Evolutionary conservation across 1,284 basidiomycete genomes (phyloP).

Genomic region (Mycena sp.): DNA sequence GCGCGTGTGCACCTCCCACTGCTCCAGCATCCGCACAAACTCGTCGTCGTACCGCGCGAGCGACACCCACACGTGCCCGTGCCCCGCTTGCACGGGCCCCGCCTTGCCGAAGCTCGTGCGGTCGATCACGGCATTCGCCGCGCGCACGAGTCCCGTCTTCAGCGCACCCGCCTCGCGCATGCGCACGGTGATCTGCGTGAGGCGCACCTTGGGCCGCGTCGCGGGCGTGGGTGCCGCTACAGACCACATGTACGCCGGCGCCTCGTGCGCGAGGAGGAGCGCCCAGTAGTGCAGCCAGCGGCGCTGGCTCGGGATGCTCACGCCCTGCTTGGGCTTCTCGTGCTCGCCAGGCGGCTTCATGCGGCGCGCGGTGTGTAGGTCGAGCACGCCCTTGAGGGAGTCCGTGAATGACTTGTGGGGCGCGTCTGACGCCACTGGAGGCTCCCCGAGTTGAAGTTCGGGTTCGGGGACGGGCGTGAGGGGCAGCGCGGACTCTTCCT

Average conservation of each 20-base stretch:
- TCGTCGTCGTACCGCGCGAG: slow-evolving; percentile 81
- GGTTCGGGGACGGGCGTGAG: slow-evolving; percentile 7
- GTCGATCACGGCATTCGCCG: slow-evolving; percentile 64
- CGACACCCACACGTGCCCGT: slow-evolving; percentile 71
- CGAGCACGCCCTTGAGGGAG: slow-evolving; percentile 67
- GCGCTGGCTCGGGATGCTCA: slow-evolving; percentile 80
- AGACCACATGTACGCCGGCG: slow-evolving; percentile 59
- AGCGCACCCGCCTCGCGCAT: slow-evolving; percentile 64
- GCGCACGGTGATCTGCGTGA: slow-evolving; percentile 64
- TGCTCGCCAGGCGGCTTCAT: slow-evolving; percentile 63
- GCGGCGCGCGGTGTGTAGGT: slow-evolving; percentile 72
- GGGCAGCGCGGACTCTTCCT: slow-evolving; percentile 35
- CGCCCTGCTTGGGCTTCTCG: slow-evolving; percentile 66
- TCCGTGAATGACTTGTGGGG: slow-evolving; percentile 43
- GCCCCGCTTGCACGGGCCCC: slow-evolving; percentile 38
- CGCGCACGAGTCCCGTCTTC: slow-evolving; percentile 61
- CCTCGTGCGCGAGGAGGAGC: slow-evolving; percentile 63
- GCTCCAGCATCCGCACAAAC: slow-evolving; percentile 68
- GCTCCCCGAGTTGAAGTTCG: too few species aligned
- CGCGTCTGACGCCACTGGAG: too few species aligned
- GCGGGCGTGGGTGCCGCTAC: slow-evolving; percentile 41
- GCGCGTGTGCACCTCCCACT: slow-evolving; percentile 66
- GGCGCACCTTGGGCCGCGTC: slow-evolving; percentile 46
- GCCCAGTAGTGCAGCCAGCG: slow-evolving; percentile 82
- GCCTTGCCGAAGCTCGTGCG: slow-evolving; percentile 47